Evolutionary conservation across 495 filamentous ascomycete genomes (phyloP), one percentile per base, ranked within the genome.

Genomic region (Rostrohypoxylon terebratum): DNA sequence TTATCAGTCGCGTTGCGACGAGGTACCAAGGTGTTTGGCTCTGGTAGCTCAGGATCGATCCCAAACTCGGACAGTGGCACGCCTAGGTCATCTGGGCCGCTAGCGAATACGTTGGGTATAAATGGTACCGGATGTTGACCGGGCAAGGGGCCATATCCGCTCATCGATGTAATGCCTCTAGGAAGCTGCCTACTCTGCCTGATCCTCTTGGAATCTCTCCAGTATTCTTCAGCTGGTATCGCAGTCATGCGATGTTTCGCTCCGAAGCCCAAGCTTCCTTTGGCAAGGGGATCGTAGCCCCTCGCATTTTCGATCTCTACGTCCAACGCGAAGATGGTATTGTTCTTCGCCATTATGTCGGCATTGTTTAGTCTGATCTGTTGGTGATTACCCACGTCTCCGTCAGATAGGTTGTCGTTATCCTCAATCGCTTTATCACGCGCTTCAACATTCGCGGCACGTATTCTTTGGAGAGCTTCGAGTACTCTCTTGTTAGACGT

Each of bases 311-410:
- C 14, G 13, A 74, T 64, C 54, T 77, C 70, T 10, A 48, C 51
- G 44, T 72, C 58, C 1, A 76, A 11, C 10, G 23, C n/a, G 68
- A 66, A 72, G 21, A 77, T 31, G 9, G 71, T 10, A 31, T 69
- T 38, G 23, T 76, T 68, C 50, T 68, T 70, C 2, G 71, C 38
- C 70, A 58, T 68, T 57, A 77, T 74, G 38, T 76, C 54, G 13
- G 54, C 11, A 51, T 76, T 77, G 34, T 77, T 77, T 1, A 42
- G 20, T 6, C 31, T 16, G 8, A 77, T 74, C 9, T 7, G 0
- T 6, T 45, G 31, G 9, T 3, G 13, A 18, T 77, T 50, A 0
- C 70, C 73, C 2, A 59, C 53, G 7, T 77, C 73, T 21, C 18
- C 33, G 1, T 21, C 40, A 21, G 74, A 71, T 3, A 77, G 71